Evolutionary conservation across 495 filamentous ascomycete genomes (phyloP), one percentile per base, ranked within the genome.

Genomic region (Penicillium goetzii): DNA sequence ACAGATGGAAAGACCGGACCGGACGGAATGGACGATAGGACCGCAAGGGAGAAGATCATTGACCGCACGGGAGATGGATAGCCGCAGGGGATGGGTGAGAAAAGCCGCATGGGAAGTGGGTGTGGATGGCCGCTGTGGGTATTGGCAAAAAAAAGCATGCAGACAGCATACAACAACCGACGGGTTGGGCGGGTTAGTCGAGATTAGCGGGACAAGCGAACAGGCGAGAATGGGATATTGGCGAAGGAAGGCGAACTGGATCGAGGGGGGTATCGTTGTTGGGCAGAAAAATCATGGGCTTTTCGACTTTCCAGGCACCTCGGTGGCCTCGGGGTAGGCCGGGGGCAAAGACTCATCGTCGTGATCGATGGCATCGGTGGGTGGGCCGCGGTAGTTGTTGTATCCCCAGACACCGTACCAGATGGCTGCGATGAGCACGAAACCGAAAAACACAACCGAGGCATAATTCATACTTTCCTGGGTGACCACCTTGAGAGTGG

Each of bases 391-490:
- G 62, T 74, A 73, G 61, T 73, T 73, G 32, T 69, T 36, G 57
- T 75, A 83, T 30, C 88, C 87, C 79, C 86, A 84, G 30, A 84
- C 76, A 34, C 82, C 78, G 75, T 90, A 90, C 86, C 87, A 89
- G 10, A 81, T 72, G 21, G 78, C 74, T 25, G 78, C 73, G 54
- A 87, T 81, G 36, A 71, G 41, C n/a, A 82, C 77, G 62, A 85
- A 83, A 1, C 80, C 82, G 50, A 80, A 76, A 69, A 88, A 88
- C n/a, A 86, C 85, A 2, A 85, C 85, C 17, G 72, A 79, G 28
- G 85, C 84, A 62, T 86, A 86, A 66, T 86, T 84, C 75, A 83
- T 83, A 28, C 59, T 75, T 19, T 66, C 56, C 38, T 68, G 47
- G 34, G 73, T 74, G 26, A 84, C 79, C 1, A 72, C 65, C 57